A percentile compares a stretch with the other conserved stretches of the same genome.
Evolutionary conservation across 257 asterid species (phyloP).

Genomic region (Nicotiana sylvestris): DNA sequence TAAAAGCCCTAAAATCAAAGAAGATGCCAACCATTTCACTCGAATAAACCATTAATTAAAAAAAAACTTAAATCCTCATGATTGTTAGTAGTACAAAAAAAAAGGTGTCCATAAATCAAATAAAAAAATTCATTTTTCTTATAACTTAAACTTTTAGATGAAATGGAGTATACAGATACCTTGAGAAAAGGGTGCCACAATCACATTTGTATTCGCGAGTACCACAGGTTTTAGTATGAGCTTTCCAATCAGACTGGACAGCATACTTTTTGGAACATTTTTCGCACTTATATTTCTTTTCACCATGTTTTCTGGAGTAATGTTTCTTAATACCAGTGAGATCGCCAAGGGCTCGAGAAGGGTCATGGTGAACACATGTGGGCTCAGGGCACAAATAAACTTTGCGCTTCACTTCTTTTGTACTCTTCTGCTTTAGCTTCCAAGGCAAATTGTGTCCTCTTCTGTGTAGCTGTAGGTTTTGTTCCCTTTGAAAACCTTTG

Average conservation of each 20-base stretch:
- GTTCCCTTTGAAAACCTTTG: constrained; percentile 14
- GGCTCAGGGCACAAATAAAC: constrained; percentile 16
- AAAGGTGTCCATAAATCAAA: not conserved
- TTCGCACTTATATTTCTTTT: constrained; percentile 9
- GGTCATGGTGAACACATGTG: constrained; percentile 4
- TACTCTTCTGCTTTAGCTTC: constrained; percentile 10
- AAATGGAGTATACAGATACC: constrained; percentile 15
- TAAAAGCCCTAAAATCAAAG: constrained; percentile 12
- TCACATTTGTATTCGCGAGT: constrained; percentile 67
- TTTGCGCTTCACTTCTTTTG: constrained; percentile 5
- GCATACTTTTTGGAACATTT: constrained; percentile 10
- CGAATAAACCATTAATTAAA: not conserved
- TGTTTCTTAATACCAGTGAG: constrained; percentile 16
- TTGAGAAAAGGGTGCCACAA: constrained; percentile 80
- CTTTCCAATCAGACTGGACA: constrained; percentile 19
- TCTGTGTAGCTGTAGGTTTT: constrained; percentile 13
- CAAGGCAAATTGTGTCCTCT: constrained; percentile 19
- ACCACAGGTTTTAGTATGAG: constrained; percentile 14
- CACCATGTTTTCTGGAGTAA: constrained; percentile 16
- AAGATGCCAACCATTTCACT: not conserved
- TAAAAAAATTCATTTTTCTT: no score
- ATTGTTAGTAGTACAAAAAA: not conserved
- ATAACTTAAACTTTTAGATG: not conserved
- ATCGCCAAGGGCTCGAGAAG: constrained; percentile 14
- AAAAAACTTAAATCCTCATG: not conserved